Conservation (phyloP, 2,329 filamentous ascomycete genomes). For the Fonsecaea erecta region DNA sequence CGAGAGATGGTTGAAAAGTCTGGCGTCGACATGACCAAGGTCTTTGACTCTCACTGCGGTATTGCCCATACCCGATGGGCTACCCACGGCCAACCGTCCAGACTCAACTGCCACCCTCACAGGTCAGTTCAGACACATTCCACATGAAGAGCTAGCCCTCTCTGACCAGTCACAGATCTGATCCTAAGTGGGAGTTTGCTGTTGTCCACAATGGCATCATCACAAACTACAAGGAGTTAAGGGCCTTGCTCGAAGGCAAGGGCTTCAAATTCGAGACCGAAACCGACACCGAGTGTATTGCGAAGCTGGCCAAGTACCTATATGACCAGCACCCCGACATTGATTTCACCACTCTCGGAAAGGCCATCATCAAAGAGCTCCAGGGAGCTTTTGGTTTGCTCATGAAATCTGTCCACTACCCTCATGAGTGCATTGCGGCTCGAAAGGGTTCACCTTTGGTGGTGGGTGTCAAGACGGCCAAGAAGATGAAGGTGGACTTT, state of each 20-base stretch:
- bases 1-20: conserved; percentile 87
- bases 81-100: conserved; percentile 92
- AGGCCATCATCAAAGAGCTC: conserved; percentile 97
- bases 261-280: conserved; percentile 99
- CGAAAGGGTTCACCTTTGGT: conserved; percentile 98
- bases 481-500: conserved; percentile 99
- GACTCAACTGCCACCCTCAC: conserved; percentile 97
- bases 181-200: conserved; percentile 92
- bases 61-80: conserved; percentile 99
- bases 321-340: conserved; percentile 93
- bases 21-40: conserved; percentile 83
- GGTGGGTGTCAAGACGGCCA: conserved; percentile 93
- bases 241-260: conserved; percentile 88
- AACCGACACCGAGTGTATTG: conserved; percentile 98
- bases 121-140: conserved; percentile 62
- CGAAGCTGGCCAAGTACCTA: conserved; percentile 97
- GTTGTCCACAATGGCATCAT: conserved; percentile 99
- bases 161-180: conserved; percentile 66
- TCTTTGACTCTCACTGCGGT: conserved; percentile 96
- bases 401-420: conserved; percentile 98
- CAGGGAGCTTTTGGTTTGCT: conserved; percentile 96
- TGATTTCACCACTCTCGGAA: conserved; percentile 93
- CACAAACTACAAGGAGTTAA: conserved; percentile 99
- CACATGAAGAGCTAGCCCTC: background rate
- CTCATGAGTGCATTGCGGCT: conserved; percentile 95